These are phyloP conservation scores for Xylaria longipes DNA, from an alignment of 495 filamentous ascomycete genomes.

Conservation along the genomic window DNA sequence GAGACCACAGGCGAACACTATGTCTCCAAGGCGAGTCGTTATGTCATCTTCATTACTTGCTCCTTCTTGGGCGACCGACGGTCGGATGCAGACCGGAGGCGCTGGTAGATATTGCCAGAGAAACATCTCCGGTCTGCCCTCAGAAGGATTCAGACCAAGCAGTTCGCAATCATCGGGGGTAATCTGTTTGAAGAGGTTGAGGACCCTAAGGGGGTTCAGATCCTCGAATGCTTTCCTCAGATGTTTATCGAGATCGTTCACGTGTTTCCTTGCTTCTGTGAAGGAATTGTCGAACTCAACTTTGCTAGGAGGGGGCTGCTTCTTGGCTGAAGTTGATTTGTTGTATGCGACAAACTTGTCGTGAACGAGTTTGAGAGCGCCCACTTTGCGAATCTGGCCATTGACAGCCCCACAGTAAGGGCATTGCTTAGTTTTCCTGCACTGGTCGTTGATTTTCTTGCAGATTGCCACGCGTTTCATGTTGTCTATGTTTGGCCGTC, in stretches of 20 bases:
- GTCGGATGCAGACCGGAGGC: conserved; percentile 90
- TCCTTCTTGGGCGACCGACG: conserved; percentile 87
- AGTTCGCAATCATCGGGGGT: conserved; percentile 87
- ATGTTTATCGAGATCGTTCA: conserved; percentile 87
- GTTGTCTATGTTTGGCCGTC: conserved; percentile 84
- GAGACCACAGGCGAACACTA: conserved; percentile 84
- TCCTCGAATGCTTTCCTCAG: conserved; percentile 91
- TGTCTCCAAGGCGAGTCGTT: conserved; percentile 92
- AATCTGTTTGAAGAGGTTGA: conserved; percentile 90
- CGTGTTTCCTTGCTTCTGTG: conserved; percentile 70
- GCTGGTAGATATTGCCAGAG: conserved; percentile 96
- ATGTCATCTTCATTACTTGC: conserved; percentile 96
- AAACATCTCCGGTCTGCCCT: conserved; percentile 94
- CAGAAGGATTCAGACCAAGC: conserved; percentile 81
- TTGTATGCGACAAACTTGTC: conserved; percentile 90
- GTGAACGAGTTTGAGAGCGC: conserved; percentile 89
- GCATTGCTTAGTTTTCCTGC: conserved; percentile 81
- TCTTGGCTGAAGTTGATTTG: conserved; percentile 81
- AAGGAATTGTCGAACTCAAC: conserved; percentile 85
- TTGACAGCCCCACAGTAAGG: conserved; percentile 78
- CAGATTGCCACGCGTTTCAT: conserved; percentile 76
- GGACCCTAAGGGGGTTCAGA: conserved; percentile 83
- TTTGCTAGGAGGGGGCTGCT: conserved; percentile 79
- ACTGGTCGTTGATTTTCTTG: conserved; percentile 87
- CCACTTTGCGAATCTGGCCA: conserved; percentile 85